Evolutionary conservation across 176 grass and related monocot species (phyloP), one percentile per base, ranked within the genome.

Genomic region (Tuctoria greenei): DNA sequence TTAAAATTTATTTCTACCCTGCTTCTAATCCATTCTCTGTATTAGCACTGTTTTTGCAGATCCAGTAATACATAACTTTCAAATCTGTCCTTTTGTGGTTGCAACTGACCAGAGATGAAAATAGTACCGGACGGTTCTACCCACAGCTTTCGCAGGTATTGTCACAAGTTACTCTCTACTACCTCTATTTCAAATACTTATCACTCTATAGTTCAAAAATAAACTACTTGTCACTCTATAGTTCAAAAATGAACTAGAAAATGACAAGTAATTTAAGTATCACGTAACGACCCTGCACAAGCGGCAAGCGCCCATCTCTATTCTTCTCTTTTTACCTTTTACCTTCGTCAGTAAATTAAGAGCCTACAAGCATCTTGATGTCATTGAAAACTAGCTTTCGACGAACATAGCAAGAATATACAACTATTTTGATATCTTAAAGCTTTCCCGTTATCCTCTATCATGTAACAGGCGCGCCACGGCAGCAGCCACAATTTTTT

Each of bases 21-120:
- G 20, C 26, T 18, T 24, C 12, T 34, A 71, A 71, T 40, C 3
- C 69, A 11, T 0, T 40, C 51, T 28, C 23, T 42, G 15, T 57
- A 38, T 10, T 39, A 4, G 0, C 28, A 39, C 26, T n/a, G 8
- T 38, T 24, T 39, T 67, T 63, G 8, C 6, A 64, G 18, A 41
- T 72, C 25, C 46, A 24, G 35, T 42, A 41, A n/a, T 79, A 17
- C 63, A 23, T 43, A 40, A 16, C 27, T 64, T 69, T 79, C 15
- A 61, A 57, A n/a, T 42, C 14, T 28, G 2, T 51, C 10, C 15
- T 39, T 60, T 26, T n/a, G 21, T 31, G 15, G 45, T 36, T 61
- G 58, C 27, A 76, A 75, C 40, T 35, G 26, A 59, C 11, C 31
- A 63, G 27, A 47, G 24, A 60, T 10, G 17, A 31, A 11, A 71